Base-by-base conservation (phyloP, 768 basidiomycete species). In the Suillus weaverae region DNA sequence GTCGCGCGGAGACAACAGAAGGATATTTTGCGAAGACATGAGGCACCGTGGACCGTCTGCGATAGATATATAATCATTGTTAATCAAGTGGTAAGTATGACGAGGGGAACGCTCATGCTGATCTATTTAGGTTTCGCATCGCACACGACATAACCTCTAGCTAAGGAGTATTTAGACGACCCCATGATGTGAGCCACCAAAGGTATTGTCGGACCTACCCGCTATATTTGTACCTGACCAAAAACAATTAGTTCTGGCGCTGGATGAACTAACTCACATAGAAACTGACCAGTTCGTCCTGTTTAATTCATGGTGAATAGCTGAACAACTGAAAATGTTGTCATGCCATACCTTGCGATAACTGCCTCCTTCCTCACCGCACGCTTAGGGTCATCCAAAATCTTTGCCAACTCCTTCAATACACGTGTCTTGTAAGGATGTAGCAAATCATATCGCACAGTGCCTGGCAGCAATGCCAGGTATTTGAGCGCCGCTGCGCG, bases 351-450 rank as follows among this genome's bases (percentile, higher is more conserved):
- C 84, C 90, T 71, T 39, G 94, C 90, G 69, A 94, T 89, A 3
- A 99, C 97, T 1, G 95, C 97, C 70, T 92, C 93, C 70, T 86
- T 89, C 61, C 97, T 83, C 9, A 99, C 95, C 2, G 78, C 77
- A 64, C 91, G 81, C 73, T 89, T 91, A n/a, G 92, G 92, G 78
- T 99, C 97, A 73, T 99, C 97, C 55, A 99, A 76, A 5, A 84
- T 86, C 66, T 83, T 86, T 0, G 84, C 89, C 33, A 99, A 81
- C 65, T 90, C 88, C 43, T 87, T 87, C 60, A 98, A 74, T 30
- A 97, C 91, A 0, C 72, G 78, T 2, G 85, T 64, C 75, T 94
- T 98, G 71, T 86, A 83, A 1, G 92, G 89, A 71, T 97, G 94
- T 44, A 99, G 81, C 14, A 90, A 79, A 68, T 92, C 89, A 74